Percentiles rank a stretch among this genome's conserved stretches.
phyloP scores from a whole-genome alignment of 495 filamentous ascomycete genomes.

The Clavariopsis aquatica region DNA sequence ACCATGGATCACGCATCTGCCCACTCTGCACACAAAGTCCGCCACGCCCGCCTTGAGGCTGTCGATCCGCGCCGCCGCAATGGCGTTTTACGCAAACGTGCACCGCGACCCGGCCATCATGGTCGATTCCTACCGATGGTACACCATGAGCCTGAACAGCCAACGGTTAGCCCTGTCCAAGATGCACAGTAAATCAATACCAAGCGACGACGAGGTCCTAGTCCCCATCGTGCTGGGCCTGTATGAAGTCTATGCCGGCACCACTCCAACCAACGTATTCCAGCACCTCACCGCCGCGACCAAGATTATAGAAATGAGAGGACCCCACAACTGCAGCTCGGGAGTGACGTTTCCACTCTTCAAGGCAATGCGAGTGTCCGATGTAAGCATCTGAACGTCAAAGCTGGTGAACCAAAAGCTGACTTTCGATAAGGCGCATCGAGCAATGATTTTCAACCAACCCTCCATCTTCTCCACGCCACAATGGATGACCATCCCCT shows the following conservation, averaged over 20 bases:
- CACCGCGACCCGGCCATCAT: conserved; percentile 26
- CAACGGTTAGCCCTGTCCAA: conserved; percentile 14
- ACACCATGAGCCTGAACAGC: conserved; percentile 19
- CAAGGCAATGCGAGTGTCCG: conserved; percentile 25
- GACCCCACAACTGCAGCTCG: conserved; percentile 17
- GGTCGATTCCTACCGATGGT: conserved; percentile 31
- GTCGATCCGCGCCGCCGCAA: conserved; percentile 28
- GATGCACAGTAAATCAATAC: conserved; percentile 10
- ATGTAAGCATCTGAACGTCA: conserved; percentile 11
- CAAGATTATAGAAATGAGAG: conserved; percentile 24
- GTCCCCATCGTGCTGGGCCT: conserved; percentile 27
- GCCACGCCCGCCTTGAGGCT: conserved; percentile 18
- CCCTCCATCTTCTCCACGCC: conserved; percentile 22
- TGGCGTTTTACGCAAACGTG: conserved; percentile 30
- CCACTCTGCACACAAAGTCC: conserved; percentile 10
- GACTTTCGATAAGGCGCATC: conserved; percentile 11
- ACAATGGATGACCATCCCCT: conserved; percentile 32
- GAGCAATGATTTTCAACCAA: conserved; percentile 21
- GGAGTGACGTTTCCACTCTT: conserved; percentile 14
- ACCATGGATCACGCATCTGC: conserved; percentile 27
- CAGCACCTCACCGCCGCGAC: conserved; percentile 31
- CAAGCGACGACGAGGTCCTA: conserved; percentile 26
- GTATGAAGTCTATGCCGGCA: conserved; percentile 34
- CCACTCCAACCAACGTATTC: conserved; percentile 27
- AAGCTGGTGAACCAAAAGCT: neutral